Base-by-base conservation (phyloP, 2,329 filamentous ascomycete genomes). In the Penicillium sp. region DNA sequence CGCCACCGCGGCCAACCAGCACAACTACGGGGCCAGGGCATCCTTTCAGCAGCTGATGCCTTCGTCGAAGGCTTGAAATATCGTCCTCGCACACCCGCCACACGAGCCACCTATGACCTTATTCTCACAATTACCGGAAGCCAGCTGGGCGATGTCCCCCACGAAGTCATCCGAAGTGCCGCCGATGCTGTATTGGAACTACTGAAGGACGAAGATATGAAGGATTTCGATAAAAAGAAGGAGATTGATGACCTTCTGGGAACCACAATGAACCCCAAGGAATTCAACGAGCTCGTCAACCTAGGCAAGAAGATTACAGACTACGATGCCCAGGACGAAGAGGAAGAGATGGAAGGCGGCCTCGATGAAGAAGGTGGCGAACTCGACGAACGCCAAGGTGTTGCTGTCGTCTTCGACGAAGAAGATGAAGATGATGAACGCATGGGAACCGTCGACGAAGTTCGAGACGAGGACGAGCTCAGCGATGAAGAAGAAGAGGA, bases 271-370 rank as follows among this genome's bases (percentile, higher is more conserved):
- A 88, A 83, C 49, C 85, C 91, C 1, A 96, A 97, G 72, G 89
- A 96, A 73, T 99, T 97, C 80, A 97, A 97, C 72, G 93, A 97
- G 78, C 79, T 99, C 65, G 88, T 97, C 55, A 99, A 97, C 71
- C 80, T 99, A 43, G 91, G 93, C 63, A 99, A 99, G 81, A 99
- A 99, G 78, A 96, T 99, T 62, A 99, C 94, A 50, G 94, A 99
- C 74, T 99, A 97, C 75, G 90, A 97, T 75, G 90, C 90, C 40
- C 92, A 97, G 73, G 93, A 97, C 64, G 94, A 97, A 33, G 93
- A 97, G 62, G 93, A 96, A 64, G 88, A 92, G 57, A 90, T 91
- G 81, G 89, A 85, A 31, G 87, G 88, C 68, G 88, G 85, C 57
- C 83, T 86, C 29, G 83, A 81, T 23, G 90, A 84, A 56, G 86